These are phyloP conservation scores for Aspergillus intermedius DNA, from an alignment of 2,329 filamentous ascomycete genomes.

Conservation along the genomic window DNA sequence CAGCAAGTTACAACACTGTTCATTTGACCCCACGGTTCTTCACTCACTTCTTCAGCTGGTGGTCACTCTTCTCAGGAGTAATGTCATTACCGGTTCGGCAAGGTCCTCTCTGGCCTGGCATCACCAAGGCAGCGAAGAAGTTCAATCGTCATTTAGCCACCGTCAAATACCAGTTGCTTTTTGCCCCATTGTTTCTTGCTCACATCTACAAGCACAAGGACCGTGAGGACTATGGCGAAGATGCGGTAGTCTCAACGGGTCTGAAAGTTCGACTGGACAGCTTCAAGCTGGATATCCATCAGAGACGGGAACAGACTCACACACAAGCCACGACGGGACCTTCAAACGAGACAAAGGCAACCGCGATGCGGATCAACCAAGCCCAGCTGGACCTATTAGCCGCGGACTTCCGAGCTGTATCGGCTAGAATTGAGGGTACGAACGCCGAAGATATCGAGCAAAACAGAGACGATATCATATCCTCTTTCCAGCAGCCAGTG, in stretches of 20 bases:
- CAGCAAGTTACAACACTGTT: constrained; percentile 90
- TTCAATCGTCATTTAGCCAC: constrained; percentile 96
- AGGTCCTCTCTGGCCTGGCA: constrained; percentile 80
- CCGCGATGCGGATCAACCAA: constrained; percentile 90
- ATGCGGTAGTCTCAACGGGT: constrained; percentile 84
- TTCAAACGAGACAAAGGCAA: constrained; percentile 73
- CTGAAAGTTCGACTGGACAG: constrained; percentile 92
- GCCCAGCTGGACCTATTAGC: constrained; percentile 87
- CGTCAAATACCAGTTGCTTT: constrained; percentile 90
- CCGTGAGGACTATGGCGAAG: constrained; percentile 72
- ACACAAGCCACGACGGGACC: constrained; percentile 65
- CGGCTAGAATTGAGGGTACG: constrained; percentile 78
- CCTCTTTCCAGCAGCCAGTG: constrained; percentile 48
- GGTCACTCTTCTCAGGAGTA: constrained; percentile 89
- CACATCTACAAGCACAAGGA: constrained; percentile 99
- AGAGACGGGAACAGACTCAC: constrained; percentile 85
- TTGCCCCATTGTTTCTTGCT: constrained; percentile 88
- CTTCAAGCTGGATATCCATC: constrained; percentile 94
- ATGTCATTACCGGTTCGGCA: constrained; percentile 94
- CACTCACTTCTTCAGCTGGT: constrained; percentile 97
- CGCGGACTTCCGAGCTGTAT: constrained; percentile 87
- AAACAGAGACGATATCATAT: constrained; percentile 51
- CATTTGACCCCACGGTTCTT: constrained; percentile 95
- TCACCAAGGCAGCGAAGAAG: constrained; percentile 97
- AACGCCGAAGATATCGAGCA: constrained; percentile 66